Evolutionary conservation across 805 yeast species (phyloP), one percentile per base, ranked within the genome.

Genomic region (Isabelozyma heimii): DNA sequence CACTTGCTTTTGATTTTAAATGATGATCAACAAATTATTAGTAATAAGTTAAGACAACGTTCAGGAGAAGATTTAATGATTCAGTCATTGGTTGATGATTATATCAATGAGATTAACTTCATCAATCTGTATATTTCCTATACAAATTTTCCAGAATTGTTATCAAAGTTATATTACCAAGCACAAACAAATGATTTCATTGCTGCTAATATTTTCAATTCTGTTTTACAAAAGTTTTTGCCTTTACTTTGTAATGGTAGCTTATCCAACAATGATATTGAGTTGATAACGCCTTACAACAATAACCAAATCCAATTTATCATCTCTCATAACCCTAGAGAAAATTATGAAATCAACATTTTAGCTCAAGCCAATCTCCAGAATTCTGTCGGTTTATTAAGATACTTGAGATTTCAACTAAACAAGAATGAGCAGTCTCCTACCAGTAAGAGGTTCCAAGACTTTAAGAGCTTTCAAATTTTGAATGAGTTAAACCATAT

Each of bases 301-400:
- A 37, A 14, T 5, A 37, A 14, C 2, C n/a, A 37, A 37, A 49
- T 57, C 2, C 48, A 43, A 17, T 50, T 58, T 41, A 44, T 41
- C 17, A 47, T 56, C 10, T 53, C 60, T 10, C 42, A 49, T 2
- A 45, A 51, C 14, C 46, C 47, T 15, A 42, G 53, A 33, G 51
- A 50, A 33, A 61, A 61, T 43, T 62, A 51, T 47, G 66, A 62
- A 40, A 47, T 59, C 27, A 55, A 65, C 20, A 46, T 53, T 13
- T 48, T 61, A 35, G 52, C 49, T 45, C 42, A 58, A 14, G 39
- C 45, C 16, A 52, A 55, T 8, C 41, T 62, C 13, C 54, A 51
- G 33, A 44, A 57, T 12, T 55, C 46, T 37, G 45, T 58, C n/a
- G 59, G 55, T 45, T 54, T 53, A 20, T 48, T 62, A 20, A 51